These are phyloP conservation scores for Elsinoe necatrix DNA, from an alignment of 2,329 filamentous ascomycete genomes.

Conservation along the genomic window DNA sequence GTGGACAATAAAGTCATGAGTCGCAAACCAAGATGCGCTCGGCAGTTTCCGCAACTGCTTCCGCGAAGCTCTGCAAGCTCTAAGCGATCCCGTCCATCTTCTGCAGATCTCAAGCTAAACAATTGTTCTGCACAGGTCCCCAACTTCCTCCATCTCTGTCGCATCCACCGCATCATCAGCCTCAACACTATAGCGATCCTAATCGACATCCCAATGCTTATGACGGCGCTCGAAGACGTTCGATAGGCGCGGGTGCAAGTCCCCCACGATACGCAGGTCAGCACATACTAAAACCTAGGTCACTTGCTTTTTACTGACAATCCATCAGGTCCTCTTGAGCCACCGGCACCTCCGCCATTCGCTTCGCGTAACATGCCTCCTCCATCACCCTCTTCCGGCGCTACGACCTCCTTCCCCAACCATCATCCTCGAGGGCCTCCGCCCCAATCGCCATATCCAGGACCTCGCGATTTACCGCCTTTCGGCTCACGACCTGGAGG, in stretches of 20 bases:
- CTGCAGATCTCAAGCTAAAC: neutral
- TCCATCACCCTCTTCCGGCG: slow-evolving; percentile 40
- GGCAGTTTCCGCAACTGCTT: slow-evolving; percentile 11
- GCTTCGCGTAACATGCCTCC: slow-evolving; percentile 40
- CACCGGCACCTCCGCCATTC: slow-evolving; percentile 33
- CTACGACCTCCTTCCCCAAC: slow-evolving; percentile 33
- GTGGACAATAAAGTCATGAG: neutral
- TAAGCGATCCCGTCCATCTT: neutral
- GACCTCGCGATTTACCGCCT: slow-evolving; percentile 48
- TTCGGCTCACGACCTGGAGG: slow-evolving; percentile 48
- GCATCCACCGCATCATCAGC: slow-evolving; percentile 18
- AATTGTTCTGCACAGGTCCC: neutral
- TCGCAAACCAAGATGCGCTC: slow-evolving; percentile 11
- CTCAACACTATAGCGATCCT: slow-evolving; percentile 21
- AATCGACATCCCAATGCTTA: slow-evolving; percentile 29
- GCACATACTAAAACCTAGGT: slow-evolving; percentile 17
- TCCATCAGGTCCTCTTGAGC: slow-evolving; percentile 24
- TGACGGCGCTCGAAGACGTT: slow-evolving; percentile 36
- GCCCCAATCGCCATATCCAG: slow-evolving; percentile 37
- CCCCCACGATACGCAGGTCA: slow-evolving; percentile 30
- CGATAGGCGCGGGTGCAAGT: slow-evolving; percentile 33
- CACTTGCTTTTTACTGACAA: slow-evolving; percentile 14
- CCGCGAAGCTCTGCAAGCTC: slow-evolving; percentile 14
- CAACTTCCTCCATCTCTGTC: slow-evolving; percentile 6
- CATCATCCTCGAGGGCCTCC: slow-evolving; percentile 36